Base-by-base conservation (phyloP, 331 rosid genomes). In the Malus hybrid region DNA sequence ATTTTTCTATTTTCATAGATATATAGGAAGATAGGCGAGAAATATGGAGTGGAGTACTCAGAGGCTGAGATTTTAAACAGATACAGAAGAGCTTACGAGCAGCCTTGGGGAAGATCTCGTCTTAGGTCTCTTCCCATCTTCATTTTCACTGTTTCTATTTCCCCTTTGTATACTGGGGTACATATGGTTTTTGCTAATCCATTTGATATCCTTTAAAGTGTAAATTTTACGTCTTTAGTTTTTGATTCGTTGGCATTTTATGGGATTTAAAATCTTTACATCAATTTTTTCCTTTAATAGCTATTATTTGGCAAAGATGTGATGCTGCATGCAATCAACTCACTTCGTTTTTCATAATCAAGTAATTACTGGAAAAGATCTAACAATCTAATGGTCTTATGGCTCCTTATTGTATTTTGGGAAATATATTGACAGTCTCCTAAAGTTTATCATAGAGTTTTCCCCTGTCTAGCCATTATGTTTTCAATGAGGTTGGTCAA, bases 41-140 rank as follows among this genome's bases (percentile, higher is more conserved):
- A 87, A 75, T 94, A 94, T 85, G 99, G 99, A 0, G 97, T 94
- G 79, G 75, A 88, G 58, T 94, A 77, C 75, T 90, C 99, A 6
- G 99, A 94, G 85, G 83, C 85, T 22, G 99, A 94, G 83, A 94
- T 92, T 81, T 83, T 94, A 64, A 42, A 80, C 78, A 86, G 97
- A 83, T 94, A 90, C 79, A 87, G 99, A 90, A 86, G 91, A 73
- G 99, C 99, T 67, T 94, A 94, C 52, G 80, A 80, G 69, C 89
- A 92, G 85, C 99, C 99, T 22, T 94, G 99, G 99, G 99, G 99
- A 12, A 80, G 84, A 90, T 92, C 99, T 78, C 95, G 97, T 67
- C 93, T 94, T 81, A 91, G 98, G 98, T 91, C 53, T 5, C 34
- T 44, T 5, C 6, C 46, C 34, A 70, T 46, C 79, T 63, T 57